phyloP scores from a whole-genome alignment of 2,329 filamentous ascomycete genomes.

The Cladorrhinum sp. region DNA sequence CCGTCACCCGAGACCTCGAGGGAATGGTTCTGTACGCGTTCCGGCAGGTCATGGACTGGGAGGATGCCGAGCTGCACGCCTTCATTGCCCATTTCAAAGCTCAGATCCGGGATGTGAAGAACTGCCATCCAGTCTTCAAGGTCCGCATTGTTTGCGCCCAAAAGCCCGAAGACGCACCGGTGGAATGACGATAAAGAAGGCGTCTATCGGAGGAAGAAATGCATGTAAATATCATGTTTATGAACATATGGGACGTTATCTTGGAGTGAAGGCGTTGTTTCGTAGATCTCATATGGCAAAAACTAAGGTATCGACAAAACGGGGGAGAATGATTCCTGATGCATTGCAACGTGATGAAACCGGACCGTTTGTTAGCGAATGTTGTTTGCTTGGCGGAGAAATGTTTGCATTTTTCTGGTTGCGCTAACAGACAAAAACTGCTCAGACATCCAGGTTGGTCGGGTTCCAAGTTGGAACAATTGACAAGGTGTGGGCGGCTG shows the following conservation, averaged over 20 bases:
- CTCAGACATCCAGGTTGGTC: no score
- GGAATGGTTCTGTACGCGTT: constrained; percentile 12
- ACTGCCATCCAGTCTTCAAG: not conserved
- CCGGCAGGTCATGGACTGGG: constrained; percentile 19
- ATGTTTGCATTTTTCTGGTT: not conserved
- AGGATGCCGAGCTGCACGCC: constrained; percentile 18
- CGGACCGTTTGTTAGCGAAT: not conserved
- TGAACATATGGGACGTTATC: no score
- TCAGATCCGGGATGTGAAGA: constrained; percentile 21
- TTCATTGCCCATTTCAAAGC: constrained; percentile 18
- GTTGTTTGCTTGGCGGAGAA: not conserved
- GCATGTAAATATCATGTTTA: not conserved
- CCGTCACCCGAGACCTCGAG: constrained; percentile 14
- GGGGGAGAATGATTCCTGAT: not conserved
- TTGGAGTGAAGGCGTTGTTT: not conserved
- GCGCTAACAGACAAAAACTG: no score
- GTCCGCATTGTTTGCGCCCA: constrained; percentile 1
- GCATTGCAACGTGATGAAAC: not conserved
- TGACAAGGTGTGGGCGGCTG: no score
- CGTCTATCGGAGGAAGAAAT: not conserved
- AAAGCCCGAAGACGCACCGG: not conserved
- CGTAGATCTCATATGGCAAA: not conserved
- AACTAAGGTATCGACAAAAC: not conserved
- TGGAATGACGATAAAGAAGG: not conserved
- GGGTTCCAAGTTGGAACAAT: no score